Conservation (phyloP, 306 rosid species). For the Astragalus membranaceus region DNA sequence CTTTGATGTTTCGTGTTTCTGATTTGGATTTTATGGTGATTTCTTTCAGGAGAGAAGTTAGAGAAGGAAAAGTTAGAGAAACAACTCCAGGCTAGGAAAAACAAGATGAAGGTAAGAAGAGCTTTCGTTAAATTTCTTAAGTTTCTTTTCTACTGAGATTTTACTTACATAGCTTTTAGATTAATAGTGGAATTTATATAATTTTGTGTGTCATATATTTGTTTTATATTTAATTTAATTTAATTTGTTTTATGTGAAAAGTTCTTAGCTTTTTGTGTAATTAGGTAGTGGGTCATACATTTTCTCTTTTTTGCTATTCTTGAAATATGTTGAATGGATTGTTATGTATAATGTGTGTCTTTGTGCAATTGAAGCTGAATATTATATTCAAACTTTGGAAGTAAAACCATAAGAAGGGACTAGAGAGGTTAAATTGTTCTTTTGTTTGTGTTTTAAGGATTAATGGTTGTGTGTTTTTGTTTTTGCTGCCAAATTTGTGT, state of each 20-base stretch:
- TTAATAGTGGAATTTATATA: background rate
- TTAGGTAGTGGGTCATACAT: background rate
- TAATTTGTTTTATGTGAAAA: background rate
- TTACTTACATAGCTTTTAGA: background rate
- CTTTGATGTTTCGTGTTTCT: background rate
- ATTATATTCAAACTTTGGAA: too few species aligned
- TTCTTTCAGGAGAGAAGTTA: conserved; percentile 55
- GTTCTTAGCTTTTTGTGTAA: background rate
- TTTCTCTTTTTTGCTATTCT: background rate
- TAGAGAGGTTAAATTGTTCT: background rate
- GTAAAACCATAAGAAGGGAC: too few species aligned
- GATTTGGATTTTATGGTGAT: background rate
- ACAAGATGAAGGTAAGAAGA: conserved; percentile 60
- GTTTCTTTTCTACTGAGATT: background rate
- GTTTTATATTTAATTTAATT: background rate
- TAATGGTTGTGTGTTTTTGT: background rate
- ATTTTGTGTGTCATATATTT: background rate
- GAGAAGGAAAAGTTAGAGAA: conserved; percentile 48
- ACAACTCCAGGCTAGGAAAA: conserved; percentile 76
- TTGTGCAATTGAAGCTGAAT: background rate
- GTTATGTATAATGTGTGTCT: background rate
- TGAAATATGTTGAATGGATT: background rate
- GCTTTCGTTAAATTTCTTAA: background rate
- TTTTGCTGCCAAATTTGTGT: conserved; percentile 3
- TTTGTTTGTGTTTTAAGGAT: background rate